phyloP scores from a whole-genome alignment of 768 basidiomycete genomes.

The Coprinellus micaceus region DNA sequence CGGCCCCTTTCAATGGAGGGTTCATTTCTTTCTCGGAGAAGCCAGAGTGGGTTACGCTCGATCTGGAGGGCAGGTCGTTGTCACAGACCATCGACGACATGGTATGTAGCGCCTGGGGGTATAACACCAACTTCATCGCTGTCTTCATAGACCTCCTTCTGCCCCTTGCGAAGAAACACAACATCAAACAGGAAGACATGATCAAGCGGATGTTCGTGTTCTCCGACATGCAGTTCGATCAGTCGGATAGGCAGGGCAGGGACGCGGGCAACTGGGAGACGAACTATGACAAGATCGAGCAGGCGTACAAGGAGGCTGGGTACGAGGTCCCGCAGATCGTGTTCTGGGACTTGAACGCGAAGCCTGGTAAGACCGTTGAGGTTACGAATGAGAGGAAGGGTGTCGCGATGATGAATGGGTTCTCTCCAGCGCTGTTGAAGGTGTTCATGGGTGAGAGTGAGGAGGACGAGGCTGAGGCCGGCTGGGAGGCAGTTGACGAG shows the following conservation, averaged over 20 bases:
- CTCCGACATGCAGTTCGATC: constrained; percentile 77
- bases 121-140: constrained; percentile 61
- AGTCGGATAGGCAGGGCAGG: constrained; percentile 6
- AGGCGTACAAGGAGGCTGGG: constrained; percentile 55
- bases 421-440: constrained; percentile 66
- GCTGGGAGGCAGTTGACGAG: constrained; percentile 34
- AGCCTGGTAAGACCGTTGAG: constrained; percentile 39
- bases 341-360: constrained; percentile 56
- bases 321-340: constrained; percentile 73
- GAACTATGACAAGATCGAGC: constrained; percentile 54
- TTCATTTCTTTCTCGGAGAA: constrained; percentile 66
- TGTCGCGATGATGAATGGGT: constrained; percentile 68
- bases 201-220: constrained; percentile 74
- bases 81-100: constrained; percentile 36
- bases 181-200: constrained; percentile 66
- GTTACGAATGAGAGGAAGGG: constrained; percentile 52
- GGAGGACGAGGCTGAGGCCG: constrained; percentile 27
- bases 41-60: constrained; percentile 50
- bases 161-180: constrained; percentile 52
- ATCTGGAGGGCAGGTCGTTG: constrained; percentile 36
- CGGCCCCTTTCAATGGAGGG: constrained; percentile 57
- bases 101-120: constrained; percentile 37
- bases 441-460: constrained; percentile 59
- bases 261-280: constrained; percentile 47
- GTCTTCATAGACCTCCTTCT: constrained; percentile 63